phyloP scores from a whole-genome alignment of 257 asterid species.

The Fraxinus quadrangulata region DNA sequence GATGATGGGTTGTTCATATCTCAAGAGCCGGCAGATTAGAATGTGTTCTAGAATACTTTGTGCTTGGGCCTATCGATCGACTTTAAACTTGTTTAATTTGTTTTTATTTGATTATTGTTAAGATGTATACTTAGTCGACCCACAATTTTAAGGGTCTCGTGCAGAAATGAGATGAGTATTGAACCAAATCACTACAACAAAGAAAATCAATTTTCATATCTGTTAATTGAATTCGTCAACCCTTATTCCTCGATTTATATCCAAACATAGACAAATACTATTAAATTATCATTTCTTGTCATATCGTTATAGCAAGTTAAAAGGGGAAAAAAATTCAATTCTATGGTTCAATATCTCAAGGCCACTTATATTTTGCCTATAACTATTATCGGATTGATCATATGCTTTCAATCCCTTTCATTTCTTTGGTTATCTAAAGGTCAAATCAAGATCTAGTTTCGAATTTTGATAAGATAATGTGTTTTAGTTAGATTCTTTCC shows the following conservation, averaged over 20 bases:
- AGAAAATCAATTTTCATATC: not conserved
- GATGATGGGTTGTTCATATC: no score
- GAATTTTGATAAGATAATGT: not conserved
- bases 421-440: not conserved
- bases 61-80: no score
- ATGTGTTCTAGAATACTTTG: no score
- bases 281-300: not conserved
- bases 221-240: not conserved
- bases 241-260: not conserved
- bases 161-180: no score
- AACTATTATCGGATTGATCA: no score
- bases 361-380: no score
- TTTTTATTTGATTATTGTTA: no score
- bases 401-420: not conserved
- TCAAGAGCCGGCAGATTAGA: not conserved
- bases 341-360: no score
- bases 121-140: not conserved
- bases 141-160: not conserved
- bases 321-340: no score
- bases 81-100: no score
- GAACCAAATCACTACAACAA: no score
- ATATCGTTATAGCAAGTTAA: not conserved
- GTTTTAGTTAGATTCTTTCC: not conserved
- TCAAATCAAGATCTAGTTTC: not conserved
- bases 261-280: not conserved